These are phyloP conservation scores for Rutidosis leptorrhynchoides DNA, from an alignment of 129 eudicot species.

Conservation along the genomic window DNA sequence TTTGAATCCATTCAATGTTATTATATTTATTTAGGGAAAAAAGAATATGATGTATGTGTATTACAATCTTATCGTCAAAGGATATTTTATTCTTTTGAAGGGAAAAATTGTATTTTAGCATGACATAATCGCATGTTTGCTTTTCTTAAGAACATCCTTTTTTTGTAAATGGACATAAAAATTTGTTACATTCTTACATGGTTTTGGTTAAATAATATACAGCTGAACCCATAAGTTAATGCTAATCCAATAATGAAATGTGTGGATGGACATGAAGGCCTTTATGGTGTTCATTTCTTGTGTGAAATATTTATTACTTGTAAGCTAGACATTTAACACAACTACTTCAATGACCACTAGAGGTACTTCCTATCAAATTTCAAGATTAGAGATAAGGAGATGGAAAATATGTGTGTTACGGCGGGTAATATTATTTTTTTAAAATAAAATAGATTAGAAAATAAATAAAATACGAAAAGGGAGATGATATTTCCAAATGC, in stretches of 20 bases:
- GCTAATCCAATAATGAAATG: conserved; percentile 15
- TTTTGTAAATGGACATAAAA: neutral
- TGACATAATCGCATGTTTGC: neutral
- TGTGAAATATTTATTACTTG: conserved; percentile 16
- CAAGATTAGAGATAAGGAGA: neutral
- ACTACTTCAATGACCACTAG: conserved; percentile 21
- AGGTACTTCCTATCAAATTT: neutral
- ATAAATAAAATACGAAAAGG: no score
- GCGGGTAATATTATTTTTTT: no score
- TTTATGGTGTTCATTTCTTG: conserved; percentile 19
- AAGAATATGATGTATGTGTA: neutral
- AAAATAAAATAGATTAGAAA: no score
- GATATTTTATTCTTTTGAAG: neutral
- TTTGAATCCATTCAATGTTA: no score
- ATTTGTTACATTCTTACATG: neutral
- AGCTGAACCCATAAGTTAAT: neutral
- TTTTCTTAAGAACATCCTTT: neutral
- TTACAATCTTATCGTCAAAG: neutral
- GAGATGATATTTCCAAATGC: no score
- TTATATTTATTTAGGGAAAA: no score
- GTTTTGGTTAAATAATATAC: neutral
- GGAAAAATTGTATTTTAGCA: no score
- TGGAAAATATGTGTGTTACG: no score
- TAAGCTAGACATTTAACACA: conserved; percentile 15
- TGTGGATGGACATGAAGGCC: conserved; percentile 15